Evolutionary conservation across 192 early-diverging fungal genomes (phyloP), one percentile per base, ranked within the genome.

Genomic region (Piromyces sp.): DNA sequence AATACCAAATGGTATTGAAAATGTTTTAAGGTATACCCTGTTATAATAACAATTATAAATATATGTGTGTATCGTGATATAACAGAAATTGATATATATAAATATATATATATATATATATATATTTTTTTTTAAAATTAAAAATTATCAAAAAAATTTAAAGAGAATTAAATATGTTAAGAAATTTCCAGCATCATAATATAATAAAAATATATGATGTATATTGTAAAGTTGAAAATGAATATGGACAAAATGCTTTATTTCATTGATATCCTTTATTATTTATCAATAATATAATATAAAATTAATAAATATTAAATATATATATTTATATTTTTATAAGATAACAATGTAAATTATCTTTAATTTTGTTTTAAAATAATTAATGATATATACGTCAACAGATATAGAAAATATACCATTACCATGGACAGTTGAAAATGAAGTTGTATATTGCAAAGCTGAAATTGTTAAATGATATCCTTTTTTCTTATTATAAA

Each of bases 161-260:
- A 22, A 86, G 89, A 30, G 90, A 91, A 80, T 90, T 91, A 80
- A 84, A 86, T 81, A 80, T 90, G 30, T 85, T 91, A 30, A 83
- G 87, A 7, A 42, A 84, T 40, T 81, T 91, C 81, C 87, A 86
- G 38, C 88, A 91, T 82, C 81, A 79, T 4, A 91, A 91, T 80
- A 82, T 89, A 9, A 86, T 91, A 31, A 84, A 81, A 3, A 83
- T 91, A 4, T 82, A 90, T 79, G 90, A 91, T 80, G 90, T 91
- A 22, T 90, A 85, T 81, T 88, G 87, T 82, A 91, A 91, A 83
- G 89, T 90, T 0, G 89, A 91, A 82, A 88, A 90, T 81, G 85
- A 86, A 4, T 87, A 90, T 29, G 87, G 87, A 26, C 87, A 88
- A 36, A 81, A 83, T 37, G 87, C 86, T 0, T 84, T 90, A 1